phyloP scores from a whole-genome alignment of 352 stramenopile species.

The Thalassiosira livingstoniorum region DNA sequence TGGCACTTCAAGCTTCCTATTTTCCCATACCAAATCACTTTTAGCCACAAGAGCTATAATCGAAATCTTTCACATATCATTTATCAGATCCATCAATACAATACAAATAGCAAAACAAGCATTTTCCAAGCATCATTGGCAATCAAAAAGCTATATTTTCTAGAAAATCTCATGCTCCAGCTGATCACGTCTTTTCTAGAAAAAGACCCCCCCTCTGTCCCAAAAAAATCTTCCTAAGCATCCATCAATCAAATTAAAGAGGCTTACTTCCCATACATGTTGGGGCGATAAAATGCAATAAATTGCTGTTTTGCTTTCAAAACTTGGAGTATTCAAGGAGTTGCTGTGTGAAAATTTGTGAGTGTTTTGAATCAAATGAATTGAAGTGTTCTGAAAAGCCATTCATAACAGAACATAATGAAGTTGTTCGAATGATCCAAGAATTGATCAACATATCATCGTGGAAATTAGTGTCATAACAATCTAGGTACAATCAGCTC shows the following conservation, averaged over 20 bases:
- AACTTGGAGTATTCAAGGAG: not conserved
- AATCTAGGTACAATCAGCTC: not conserved
- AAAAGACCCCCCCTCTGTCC: too few relatives aligned
- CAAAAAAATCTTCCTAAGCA: not conserved
- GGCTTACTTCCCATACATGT: not conserved
- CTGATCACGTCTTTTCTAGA: too few relatives aligned
- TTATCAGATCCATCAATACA: too few relatives aligned
- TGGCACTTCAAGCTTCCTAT: too few relatives aligned
- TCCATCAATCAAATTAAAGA: not conserved
- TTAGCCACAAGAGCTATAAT: too few relatives aligned
- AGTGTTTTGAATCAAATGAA: not conserved
- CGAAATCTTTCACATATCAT: too few relatives aligned
- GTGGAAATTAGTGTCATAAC: not conserved
- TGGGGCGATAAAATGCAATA: not conserved
- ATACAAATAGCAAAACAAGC: too few relatives aligned
- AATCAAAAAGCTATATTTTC: too few relatives aligned
- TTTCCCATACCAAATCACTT: too few relatives aligned
- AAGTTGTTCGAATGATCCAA: not conserved
- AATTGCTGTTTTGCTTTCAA: not conserved
- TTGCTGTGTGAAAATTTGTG: not conserved
- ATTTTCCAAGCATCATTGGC: too few relatives aligned
- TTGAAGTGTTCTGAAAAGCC: not conserved
- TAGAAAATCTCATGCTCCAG: too few relatives aligned
- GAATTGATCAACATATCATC: not conserved
- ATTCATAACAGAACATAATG: too few relatives aligned